Evolutionary conservation across 192 early-diverging fungal genomes (phyloP), one percentile per base, ranked within the genome.

Genomic region (Geranomyces variabilis): DNA sequence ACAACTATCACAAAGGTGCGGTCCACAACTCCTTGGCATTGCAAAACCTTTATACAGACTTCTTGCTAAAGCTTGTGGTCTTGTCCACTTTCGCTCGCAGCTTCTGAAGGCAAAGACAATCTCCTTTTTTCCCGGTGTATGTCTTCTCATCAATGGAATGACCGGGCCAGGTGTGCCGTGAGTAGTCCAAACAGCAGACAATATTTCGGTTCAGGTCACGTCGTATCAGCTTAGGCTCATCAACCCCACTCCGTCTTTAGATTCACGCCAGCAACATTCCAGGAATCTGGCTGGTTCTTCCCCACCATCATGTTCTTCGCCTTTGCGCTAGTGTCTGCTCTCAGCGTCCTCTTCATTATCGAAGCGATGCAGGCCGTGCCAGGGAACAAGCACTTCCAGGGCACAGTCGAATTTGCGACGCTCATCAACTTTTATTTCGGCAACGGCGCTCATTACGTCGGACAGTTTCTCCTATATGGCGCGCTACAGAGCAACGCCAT

Each of bases 381-480:
- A 0, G 86, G 86, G 59, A 87, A 87, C 58, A 75, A 75, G 36
- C 73, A 84, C 60, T 87, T 87, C 46, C 80, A 84, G 73, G 86
- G 86, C 19, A 81, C 79, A 3, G 86, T 87, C 19, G 86, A 87
- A 63, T 87, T 79, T 74, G 83, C 78, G 0, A 87, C 86, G 29
- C 70, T 87, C 14, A 84, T 87, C 76, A 81, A 86, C 67, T 87
- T 87, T 69, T 87, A 86, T 62, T 87, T 87, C 63, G 81, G 79
- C 34, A 44, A 71, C 17, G 9, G 9, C 30, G 70, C 74, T 12
- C 83, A 86, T 64, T 67, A 77, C 44, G 29, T 77, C 1, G 81
- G 81, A 4, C 86, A 87, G 65, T 63, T 83, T 15, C 47, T 80
- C 0, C 68, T 87, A 24, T 87, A 83, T 66, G 81, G 80, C 34